Base-by-base conservation (phyloP, 306 rosid genomes). In the Styphnolobium japonicum region DNA sequence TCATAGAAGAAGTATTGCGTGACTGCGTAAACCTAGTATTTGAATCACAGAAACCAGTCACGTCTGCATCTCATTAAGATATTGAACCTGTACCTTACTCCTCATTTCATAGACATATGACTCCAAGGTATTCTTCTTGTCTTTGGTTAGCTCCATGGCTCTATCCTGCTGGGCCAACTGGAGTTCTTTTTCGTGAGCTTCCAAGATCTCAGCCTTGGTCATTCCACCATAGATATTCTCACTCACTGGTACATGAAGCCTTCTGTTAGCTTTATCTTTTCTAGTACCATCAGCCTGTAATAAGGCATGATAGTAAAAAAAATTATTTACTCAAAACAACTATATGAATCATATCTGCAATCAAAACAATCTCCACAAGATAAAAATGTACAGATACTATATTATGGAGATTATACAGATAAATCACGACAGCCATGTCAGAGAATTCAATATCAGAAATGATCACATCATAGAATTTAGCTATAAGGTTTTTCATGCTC, bases 101-200 rank as follows among this genome's bases (percentile, higher is more conserved):
- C 96, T 90, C 88, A 81, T 92, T 16, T 92, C 97, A 81, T 94
- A 94, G 58, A 94, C 89, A 25, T 87, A 92, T 18, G 98, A 90
- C 77, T 92, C 98, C 78, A 94, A 75, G n/a, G 88, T 87, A 53
- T 94, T 94, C 89, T 80, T 92, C 89, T 55, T 90, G 79, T 88
- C 85, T 84, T 92, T 94, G 18, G 96, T 89, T 82, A 82, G 91
- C 86, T 94, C 98, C 90, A 90, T 87, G 5, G 80, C 70, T 79
- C 65, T 86, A 79, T 92, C 97, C 82, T 90, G 97, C 58, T 80
- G 74, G 25, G 85, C 79, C 83, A 93, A 82, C 87, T 82, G 86
- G 56, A 67, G 61, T 85, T 93, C 97, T 79, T 83, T 89, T 62
- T 79, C 88, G 61, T 56, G 92, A 66, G 96, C 96, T 86, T 89